Conservation (phyloP, 495 filamentous ascomycete species). For the Aspergillus sclerotiicarbonarius region DNA sequence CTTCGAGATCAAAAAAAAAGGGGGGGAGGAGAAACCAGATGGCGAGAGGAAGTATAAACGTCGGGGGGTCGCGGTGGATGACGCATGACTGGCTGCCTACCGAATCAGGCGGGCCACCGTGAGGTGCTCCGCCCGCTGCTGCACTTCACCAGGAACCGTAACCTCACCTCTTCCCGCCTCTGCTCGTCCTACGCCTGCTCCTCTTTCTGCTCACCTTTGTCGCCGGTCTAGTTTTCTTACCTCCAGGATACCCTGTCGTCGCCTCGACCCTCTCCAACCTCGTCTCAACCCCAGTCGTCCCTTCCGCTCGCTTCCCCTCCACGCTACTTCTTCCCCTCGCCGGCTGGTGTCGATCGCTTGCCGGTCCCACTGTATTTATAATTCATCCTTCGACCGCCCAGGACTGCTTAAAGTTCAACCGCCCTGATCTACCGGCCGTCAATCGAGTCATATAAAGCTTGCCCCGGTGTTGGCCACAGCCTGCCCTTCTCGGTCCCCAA, state of each 20-base stretch:
- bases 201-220: constrained; percentile 5
- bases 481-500: background rate
- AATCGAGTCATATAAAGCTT: background rate
- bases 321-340: constrained; percentile 2
- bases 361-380: background rate
- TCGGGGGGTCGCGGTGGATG: constrained; percentile 4
- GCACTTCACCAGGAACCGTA: constrained; percentile 18
- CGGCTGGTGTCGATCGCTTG: background rate
- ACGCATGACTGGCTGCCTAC: constrained; percentile 18
- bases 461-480: background rate
- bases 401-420: background rate
- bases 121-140: constrained; percentile 12
- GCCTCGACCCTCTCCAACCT: constrained; percentile 9
- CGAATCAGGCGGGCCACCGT: constrained; percentile 9
- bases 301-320: background rate
- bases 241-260: constrained; percentile 7
- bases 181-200: constrained; percentile 3
- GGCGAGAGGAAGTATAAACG: too few relatives aligned
- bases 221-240: constrained; percentile 1
- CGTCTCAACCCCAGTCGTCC: constrained; percentile 5
- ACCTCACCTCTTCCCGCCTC: constrained; percentile 14
- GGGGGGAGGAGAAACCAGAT: too few relatives aligned
- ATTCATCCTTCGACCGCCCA: background rate
- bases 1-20: too few relatives aligned
- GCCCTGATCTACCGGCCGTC: background rate